Percentiles rank a stretch among this genome's conserved stretches.
Conservation (phyloP, 371 early-diverging fungal species). For the Mucor saturninus region DNA sequence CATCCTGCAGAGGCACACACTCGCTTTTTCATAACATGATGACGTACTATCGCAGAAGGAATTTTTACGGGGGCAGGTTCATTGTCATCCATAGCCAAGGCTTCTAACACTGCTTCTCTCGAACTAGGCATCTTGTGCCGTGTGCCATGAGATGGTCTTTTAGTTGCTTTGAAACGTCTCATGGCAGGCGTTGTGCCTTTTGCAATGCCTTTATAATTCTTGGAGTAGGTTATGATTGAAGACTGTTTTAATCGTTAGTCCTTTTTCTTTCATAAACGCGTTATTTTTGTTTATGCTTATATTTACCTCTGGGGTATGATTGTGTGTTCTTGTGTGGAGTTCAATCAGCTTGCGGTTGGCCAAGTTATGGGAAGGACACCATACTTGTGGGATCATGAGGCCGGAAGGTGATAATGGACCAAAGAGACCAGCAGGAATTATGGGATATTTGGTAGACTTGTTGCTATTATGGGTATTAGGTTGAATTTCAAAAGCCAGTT, state of each 20-base stretch:
- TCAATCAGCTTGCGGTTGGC: conserved; percentile 20
- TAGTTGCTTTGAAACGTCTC: conserved; percentile 27
- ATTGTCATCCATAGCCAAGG: conserved; percentile 10
- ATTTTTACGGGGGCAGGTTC: not conserved
- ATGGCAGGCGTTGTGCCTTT: conserved; percentile 44
- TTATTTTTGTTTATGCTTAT: not conserved
- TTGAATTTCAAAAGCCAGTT: conserved; percentile 52
- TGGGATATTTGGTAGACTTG: conserved; percentile 16
- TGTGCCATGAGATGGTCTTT: not conserved
- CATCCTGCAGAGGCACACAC: conserved; percentile 13
- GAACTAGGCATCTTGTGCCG: conserved; percentile 14
- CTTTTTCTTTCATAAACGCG: too few relatives aligned
- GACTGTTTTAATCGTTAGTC: conserved; percentile 18
- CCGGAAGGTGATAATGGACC: conserved; percentile 32
- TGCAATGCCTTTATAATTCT: conserved; percentile 35
- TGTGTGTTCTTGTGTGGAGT: conserved; percentile 22
- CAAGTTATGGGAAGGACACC: conserved; percentile 55
- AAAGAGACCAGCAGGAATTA: conserved; percentile 36
- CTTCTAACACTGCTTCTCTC: conserved; percentile 22
- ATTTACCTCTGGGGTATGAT: conserved; percentile 30
- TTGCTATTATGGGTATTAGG: conserved; percentile 9
- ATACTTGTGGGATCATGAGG: conserved; percentile 57
- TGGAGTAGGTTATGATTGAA: conserved; percentile 29
- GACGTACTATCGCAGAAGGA: not conserved
- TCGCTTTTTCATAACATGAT: not conserved